Evolutionary conservation across 129 eudicot genomes (phyloP).

Genomic region (Helichrysum umbraculigerum): DNA sequence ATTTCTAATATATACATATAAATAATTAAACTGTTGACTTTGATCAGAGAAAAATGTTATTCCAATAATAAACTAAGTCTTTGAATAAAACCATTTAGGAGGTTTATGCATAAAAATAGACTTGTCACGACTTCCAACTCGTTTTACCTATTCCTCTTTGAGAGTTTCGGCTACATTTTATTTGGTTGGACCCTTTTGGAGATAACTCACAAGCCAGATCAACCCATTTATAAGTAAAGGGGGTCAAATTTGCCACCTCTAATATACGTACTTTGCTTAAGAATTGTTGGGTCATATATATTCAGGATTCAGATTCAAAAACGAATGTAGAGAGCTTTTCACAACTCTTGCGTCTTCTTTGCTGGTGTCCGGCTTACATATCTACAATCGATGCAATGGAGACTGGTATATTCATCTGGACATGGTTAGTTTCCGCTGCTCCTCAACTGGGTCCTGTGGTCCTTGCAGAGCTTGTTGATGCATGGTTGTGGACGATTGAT

Average conservation of each 20-base stretch:
- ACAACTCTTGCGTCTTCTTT: conserved; percentile 97
- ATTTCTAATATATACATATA: background rate
- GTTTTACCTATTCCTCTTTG: background rate
- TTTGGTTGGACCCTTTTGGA: background rate
- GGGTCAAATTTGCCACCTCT: background rate
- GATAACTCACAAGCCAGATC: background rate
- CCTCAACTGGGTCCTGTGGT: conserved; percentile 89
- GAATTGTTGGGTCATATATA: conserved; percentile 6
- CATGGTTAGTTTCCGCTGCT: conserved; percentile 99
- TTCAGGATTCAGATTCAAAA: conserved; percentile 82
- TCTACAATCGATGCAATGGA: conserved; percentile 92
- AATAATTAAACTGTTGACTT: background rate
- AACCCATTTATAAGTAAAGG: background rate
- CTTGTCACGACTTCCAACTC: background rate
- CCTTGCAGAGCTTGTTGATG: conserved; percentile 99
- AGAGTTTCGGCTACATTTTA: background rate
- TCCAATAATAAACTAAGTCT: background rate
- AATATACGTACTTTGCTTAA: background rate
- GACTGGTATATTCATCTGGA: conserved; percentile 96
- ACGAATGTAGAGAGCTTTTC: conserved; percentile 78
- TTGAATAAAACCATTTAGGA: background rate
- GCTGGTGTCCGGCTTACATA: conserved; percentile 99
- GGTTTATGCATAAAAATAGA: conserved; percentile 16
- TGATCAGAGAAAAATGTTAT: background rate
- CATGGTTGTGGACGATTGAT: conserved; percentile 98